Evolutionary conservation across 176 grass and related monocot genomes (phyloP), one percentile per base, ranked within the genome.

Genomic region (Bonia amplexicaulis): DNA sequence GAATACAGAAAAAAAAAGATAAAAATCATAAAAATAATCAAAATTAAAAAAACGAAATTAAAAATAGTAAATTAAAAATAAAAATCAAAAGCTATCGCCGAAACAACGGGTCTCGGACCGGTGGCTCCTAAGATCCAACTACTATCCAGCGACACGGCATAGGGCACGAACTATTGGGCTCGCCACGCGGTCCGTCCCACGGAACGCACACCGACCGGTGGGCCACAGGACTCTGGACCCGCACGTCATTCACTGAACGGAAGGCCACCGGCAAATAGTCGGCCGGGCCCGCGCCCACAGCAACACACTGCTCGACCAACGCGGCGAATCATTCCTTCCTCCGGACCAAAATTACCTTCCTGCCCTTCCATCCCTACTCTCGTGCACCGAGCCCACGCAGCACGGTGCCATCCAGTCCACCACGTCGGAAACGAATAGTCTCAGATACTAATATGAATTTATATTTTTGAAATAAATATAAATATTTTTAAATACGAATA

Each of bases 301-400:
- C 25, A 23, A 33, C 81, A 55, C 59, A 23, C 81, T 15, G 69
- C 31, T n/a, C 31, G 78, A 26, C 35, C 77, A 77, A 81, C 71
- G 64, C 71, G 71, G 77, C 53, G 45, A 81, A 53, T 89, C 9
- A 76, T 70, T 89, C 53, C 19, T 73, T n/a, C 12, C 52, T 33
- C 31, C 16, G 29, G 37, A 15, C 0, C 41, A 3, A 85, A 89
- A 75, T 77, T 74, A 81, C 88, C 7, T 7, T n/a, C 0, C 14
- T 63, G 2, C 51, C 88, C 61, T 66, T 6, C 1, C 44, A 1
- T 0, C 55, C 6, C 6, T 55, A 5, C 22, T 8, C 5, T 22
- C 15, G 58, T 85, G 2, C n/a, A 80, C 76, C 76, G 1, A 40
- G 76, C 20, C 7, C 69, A 80, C 69, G 2, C 33, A 3, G 35